Conservation (phyloP, 202 grass and related monocot species). For the Zoysia matrella region DNA sequence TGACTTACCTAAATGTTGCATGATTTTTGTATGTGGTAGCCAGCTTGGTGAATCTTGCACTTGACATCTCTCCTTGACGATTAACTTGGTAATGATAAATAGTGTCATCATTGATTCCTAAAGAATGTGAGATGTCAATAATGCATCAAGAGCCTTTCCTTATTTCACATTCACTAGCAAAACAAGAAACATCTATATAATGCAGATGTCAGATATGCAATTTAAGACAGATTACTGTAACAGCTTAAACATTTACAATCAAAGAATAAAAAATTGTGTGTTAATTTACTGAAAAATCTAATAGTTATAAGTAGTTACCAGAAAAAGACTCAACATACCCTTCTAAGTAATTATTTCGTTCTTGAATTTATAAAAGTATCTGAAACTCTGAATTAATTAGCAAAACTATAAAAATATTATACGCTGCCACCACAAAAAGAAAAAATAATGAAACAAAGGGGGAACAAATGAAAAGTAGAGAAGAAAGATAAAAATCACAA, state of each 20-base stretch:
- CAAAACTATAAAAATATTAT: background rate
- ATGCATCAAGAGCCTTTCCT: slow-evolving; percentile 1
- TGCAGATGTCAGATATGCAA: background rate
- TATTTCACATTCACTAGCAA: slow-evolving; percentile 1
- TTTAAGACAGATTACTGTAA: background rate
- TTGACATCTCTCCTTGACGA: slow-evolving; percentile 57
- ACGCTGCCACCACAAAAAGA: background rate
- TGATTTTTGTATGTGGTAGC: slow-evolving; percentile 62
- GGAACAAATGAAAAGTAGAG: background rate
- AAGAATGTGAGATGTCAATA: slow-evolving; percentile 16
- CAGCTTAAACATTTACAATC: slow-evolving; percentile 1
- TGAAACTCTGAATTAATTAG: too few relatives aligned
- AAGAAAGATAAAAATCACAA: background rate
- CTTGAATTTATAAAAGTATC: background rate
- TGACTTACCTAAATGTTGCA: slow-evolving; percentile 64
- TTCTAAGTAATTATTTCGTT: background rate
- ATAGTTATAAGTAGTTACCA: background rate
- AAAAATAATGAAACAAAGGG: background rate
- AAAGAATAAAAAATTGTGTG: background rate
- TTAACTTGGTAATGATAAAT: slow-evolving; percentile 62
- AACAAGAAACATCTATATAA: slow-evolving; percentile 11
- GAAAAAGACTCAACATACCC: background rate
- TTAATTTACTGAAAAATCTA: background rate
- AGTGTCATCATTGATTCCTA: slow-evolving; percentile 64
- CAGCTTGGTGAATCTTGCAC: slow-evolving; percentile 59